A percentile compares a stretch with the other conserved stretches of the same genome.
These are phyloP conservation scores for Antitrichia curtipendula DNA, from an alignment of 225 moss, liverwort and hornwort species.

Conservation along the genomic window DNA sequence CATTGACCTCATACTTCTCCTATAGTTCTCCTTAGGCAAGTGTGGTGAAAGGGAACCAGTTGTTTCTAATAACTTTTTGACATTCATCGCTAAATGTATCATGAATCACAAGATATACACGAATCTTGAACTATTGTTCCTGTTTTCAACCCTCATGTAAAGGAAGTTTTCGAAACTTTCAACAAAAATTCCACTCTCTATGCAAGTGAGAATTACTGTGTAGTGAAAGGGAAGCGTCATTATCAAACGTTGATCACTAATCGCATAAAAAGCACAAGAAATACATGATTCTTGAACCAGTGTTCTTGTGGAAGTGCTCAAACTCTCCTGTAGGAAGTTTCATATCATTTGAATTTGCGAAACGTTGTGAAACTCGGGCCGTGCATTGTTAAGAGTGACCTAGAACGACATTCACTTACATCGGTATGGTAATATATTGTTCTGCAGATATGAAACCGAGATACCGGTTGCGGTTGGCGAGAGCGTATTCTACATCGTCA, in stretches of 20 bases:
- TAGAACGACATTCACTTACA: neutral
- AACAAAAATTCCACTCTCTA: too few relatives aligned
- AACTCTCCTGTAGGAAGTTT: neutral
- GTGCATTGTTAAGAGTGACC: neutral
- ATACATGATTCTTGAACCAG: neutral
- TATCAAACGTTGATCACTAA: neutral
- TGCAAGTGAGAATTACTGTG: neutral
- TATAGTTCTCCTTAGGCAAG: neutral
- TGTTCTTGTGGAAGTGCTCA: neutral
- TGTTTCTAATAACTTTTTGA: neutral
- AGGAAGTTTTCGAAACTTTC: neutral
- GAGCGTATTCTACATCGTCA: constrained; percentile 56
- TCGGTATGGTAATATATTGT: neutral
- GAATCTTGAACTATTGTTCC: neutral
- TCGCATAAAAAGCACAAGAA: neutral
- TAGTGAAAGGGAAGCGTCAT: neutral
- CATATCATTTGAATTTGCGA: neutral
- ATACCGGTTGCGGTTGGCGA: constrained; percentile 48
- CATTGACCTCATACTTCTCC: neutral
- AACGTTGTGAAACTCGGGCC: neutral
- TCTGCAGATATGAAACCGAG: constrained; percentile 63
- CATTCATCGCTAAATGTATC: neutral
- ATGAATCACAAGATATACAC: neutral
- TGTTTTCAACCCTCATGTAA: neutral
- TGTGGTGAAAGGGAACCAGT: neutral